Base-by-base conservation (phyloP, 2,329 filamentous ascomycete genomes). In the Exophiala viscosa region DNA sequence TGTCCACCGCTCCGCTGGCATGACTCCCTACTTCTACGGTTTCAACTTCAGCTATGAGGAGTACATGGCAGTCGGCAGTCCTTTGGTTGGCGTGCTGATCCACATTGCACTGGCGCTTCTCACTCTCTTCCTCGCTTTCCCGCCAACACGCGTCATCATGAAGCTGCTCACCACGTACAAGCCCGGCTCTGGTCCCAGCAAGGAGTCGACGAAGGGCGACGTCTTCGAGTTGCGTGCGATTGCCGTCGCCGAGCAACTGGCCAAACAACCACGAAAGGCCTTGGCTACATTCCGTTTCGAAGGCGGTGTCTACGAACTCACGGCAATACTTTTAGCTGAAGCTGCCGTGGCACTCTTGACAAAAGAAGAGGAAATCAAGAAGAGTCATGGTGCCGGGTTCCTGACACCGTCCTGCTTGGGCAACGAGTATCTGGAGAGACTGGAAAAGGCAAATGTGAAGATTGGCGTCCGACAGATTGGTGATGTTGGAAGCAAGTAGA, bases 1-100 rank as follows among this genome's bases (percentile, higher is more conserved):
- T 52, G 78, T 84, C 20, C 76, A 84, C 60, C 77, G 82, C 50
- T 81, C 76, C 40, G 83, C 81, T 72, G 79, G 78, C 8, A 66
- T 85, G 20, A 77, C 80, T 54, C 76, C 76, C 9, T 72, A 74
- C n/a, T 70, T 77, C 35, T 85, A 85, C 62, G 82, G 81, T 0
- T 71, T 74, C 1, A 73, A 74, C 9, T 85, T 86, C 70, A 70
- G 73, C 51, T 81, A 83, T 65, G 74, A 72, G 44, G 77, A 82
- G 58, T 83, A 79, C 62, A 73, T 79, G 65, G 74, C 73, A 18
- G 77, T 79, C 3, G 73, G 73, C 17, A 79, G 75, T 49, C 60
- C 70, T 0, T 52, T 83, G 15, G 62, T 70, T 3, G 82, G 76
- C 2, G 57, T 76, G 2, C 54, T 74, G 1, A 62, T 82, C 9